Percentiles rank a stretch among this genome's conserved stretches.
Evolutionary conservation across 495 filamentous ascomycete species (phyloP).

Genomic region (Bathelium albidoporum): DNA sequence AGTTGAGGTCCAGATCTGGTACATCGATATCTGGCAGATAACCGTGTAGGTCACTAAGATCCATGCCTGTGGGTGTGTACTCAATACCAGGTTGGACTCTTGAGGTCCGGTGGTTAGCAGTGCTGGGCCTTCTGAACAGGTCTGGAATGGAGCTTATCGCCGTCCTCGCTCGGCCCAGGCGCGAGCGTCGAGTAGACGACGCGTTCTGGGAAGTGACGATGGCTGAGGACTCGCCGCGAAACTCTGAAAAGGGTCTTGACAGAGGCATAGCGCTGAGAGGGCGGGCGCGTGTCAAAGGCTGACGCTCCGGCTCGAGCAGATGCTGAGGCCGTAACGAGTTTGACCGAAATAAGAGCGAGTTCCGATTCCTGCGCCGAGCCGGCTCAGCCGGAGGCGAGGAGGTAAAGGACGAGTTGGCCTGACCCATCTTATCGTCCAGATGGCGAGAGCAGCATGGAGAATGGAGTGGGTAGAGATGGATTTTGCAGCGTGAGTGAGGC

Average conservation of each 20-base stretch:
- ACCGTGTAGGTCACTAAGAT: constrained; percentile 11
- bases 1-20: constrained; percentile 23
- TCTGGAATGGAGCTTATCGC: background rate
- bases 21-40: constrained; percentile 17
- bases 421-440: background rate
- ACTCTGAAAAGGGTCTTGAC: background rate
- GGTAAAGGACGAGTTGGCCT: background rate
- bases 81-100: background rate
- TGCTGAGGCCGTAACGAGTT: background rate
- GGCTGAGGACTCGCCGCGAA: background rate
- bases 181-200: background rate
- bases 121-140: background rate
- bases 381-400: constrained; percentile 3
- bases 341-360: background rate
- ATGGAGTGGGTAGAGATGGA: background rate
- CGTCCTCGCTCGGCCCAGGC: background rate
- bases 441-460: background rate
- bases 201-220: background rate
- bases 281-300: background rate
- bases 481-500: background rate
- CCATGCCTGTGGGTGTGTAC: background rate
- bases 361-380: background rate
- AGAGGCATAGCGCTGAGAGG: constrained; percentile 1
- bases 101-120: background rate
- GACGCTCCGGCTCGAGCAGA: background rate